Percentiles rank a stretch among this genome's conserved stretches.
phyloP scores from a whole-genome alignment of 495 filamentous ascomycete species.

The Penicillium malachiteum region DNA sequence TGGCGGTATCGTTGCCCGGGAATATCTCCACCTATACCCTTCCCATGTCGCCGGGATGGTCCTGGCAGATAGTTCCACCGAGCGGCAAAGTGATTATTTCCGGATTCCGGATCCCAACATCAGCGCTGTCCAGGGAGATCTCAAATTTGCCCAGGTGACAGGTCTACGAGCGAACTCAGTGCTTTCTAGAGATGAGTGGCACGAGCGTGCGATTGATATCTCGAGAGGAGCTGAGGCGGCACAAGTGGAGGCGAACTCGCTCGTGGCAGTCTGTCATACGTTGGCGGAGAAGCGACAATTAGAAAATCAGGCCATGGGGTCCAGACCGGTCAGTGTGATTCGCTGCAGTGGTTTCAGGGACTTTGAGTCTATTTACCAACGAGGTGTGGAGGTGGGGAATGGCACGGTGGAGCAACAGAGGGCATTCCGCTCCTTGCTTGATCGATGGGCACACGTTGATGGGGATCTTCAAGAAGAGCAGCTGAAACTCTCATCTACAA shows the following conservation, averaged over 20 bases:
- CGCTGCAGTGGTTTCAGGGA: conserved; percentile 32
- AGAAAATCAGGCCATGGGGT: conserved; percentile 25
- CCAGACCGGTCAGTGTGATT: conserved; percentile 39
- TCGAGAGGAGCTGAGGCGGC: conserved; percentile 20
- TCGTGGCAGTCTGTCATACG: conserved; percentile 23
- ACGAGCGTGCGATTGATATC: conserved; percentile 34
- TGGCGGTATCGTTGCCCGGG: conserved; percentile 50
- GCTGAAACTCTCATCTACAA: conserved; percentile 36
- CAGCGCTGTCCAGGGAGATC: conserved; percentile 28
- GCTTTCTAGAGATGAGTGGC: conserved; percentile 37
- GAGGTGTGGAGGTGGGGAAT: conserved; percentile 33
- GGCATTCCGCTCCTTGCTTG: conserved; percentile 32
- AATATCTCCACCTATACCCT: conserved; percentile 39
- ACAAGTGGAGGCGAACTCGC: conserved; percentile 18
- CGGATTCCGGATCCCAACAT: conserved; percentile 31
- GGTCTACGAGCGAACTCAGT: conserved; percentile 26
- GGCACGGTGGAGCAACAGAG: conserved; percentile 29
- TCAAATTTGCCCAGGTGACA: conserved; percentile 33
- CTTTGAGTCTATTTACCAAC: conserved; percentile 33
- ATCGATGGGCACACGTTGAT: conserved; percentile 37
- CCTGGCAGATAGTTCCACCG: conserved; percentile 38
- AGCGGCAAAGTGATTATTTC: conserved; percentile 34
- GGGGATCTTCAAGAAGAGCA: conserved; percentile 44
- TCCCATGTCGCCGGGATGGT: conserved; percentile 39
- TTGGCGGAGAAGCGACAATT: conserved; percentile 35